Conservation (phyloP, 23 red algal genomes). For the Gracilaria gracilis region DNA sequence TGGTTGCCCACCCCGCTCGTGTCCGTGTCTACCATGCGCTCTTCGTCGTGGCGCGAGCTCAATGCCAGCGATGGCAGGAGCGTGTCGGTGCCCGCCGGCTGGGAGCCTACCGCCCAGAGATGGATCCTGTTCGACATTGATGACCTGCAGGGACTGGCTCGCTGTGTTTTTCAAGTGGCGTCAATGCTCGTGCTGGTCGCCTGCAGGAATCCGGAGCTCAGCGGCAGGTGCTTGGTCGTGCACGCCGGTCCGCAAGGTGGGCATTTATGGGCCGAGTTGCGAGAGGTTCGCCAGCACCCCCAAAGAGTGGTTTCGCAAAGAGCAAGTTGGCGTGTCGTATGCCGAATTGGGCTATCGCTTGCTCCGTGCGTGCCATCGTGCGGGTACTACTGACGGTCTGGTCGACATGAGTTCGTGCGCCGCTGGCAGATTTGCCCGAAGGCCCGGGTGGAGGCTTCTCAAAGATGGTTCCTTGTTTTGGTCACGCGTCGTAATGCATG, state of each 20-base stretch:
- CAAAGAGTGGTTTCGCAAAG: conserved; percentile 58
- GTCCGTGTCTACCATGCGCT: conserved; percentile 71
- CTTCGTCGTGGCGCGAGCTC: conserved; percentile 62
- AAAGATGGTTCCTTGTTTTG: conserved; percentile 68
- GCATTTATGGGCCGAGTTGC: conserved; percentile 83
- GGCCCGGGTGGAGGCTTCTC: conserved; percentile 77
- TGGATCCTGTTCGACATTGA: conserved; percentile 86
- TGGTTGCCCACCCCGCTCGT: conserved; percentile 67
- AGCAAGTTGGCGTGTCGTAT: conserved; percentile 68
- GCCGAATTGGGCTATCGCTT: conserved; percentile 39
- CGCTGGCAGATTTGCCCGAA: conserved; percentile 72
- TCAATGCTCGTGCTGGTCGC: conserved; percentile 41
- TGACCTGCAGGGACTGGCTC: conserved; percentile 21
- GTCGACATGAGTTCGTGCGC: conserved; percentile 74
- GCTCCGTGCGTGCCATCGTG: conserved; percentile 50
- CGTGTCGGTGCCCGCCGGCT: conserved; percentile 55
- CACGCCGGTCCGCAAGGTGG: conserved; percentile 66
- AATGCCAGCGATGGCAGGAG: background rate
- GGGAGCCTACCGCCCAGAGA: conserved; percentile 74
- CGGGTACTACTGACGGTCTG: conserved; percentile 50
- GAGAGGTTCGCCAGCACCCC: conserved; percentile 68
- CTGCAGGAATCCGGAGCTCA: conserved; percentile 65
- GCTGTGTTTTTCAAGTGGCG: background rate
- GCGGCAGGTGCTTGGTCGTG: conserved; percentile 69
- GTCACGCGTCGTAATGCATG: conserved; percentile 52